These are phyloP conservation scores for Alnus glutinosa DNA, from an alignment of 306 rosid species.

Conservation along the genomic window DNA sequence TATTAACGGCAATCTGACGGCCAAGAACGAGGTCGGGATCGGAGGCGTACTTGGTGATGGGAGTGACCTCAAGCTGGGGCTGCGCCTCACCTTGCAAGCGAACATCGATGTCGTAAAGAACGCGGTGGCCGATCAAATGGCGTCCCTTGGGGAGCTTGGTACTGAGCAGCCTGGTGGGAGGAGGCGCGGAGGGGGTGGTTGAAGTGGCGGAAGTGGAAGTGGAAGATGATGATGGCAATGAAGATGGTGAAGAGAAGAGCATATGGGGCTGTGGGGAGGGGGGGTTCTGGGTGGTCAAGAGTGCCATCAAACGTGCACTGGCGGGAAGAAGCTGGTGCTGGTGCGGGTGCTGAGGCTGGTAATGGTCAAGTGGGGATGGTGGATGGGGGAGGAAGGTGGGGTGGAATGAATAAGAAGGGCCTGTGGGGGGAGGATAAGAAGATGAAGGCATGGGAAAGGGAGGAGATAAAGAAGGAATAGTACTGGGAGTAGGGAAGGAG, in stretches of 20 bases:
- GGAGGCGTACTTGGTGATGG: constrained; percentile 70
- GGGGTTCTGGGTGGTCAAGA: constrained; percentile 47
- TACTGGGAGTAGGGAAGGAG: constrained; percentile 44
- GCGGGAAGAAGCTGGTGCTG: constrained; percentile 10
- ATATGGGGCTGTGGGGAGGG: constrained; percentile 15
- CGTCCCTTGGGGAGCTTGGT: constrained; percentile 60
- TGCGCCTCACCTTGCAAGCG: constrained; percentile 59
- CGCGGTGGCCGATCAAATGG: constrained; percentile 50
- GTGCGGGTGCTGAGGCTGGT: constrained; percentile 28
- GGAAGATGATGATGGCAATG: constrained; percentile 8
- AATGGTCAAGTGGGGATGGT: constrained; percentile 30
- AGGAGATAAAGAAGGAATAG: constrained; percentile 42
- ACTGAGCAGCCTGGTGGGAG: constrained; percentile 56
- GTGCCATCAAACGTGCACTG: constrained; percentile 44
- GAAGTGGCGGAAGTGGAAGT: constrained; percentile 8
- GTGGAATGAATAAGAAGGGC: constrained; percentile 43
- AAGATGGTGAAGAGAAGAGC: constrained; percentile 15
- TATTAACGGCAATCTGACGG: constrained; percentile 70
- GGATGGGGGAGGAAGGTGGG: constrained; percentile 52
- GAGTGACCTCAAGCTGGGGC: constrained; percentile 79
- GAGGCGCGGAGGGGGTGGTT: constrained; percentile 24
- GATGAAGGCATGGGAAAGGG: constrained; percentile 54
- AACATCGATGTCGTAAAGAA: constrained; percentile 58
- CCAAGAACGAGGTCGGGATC: constrained; percentile 71
- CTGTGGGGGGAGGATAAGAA: constrained; percentile 73